Evolutionary conservation across 441 rosid genomes (phyloP).

Genomic region (Adansonia madagascariensis): DNA sequence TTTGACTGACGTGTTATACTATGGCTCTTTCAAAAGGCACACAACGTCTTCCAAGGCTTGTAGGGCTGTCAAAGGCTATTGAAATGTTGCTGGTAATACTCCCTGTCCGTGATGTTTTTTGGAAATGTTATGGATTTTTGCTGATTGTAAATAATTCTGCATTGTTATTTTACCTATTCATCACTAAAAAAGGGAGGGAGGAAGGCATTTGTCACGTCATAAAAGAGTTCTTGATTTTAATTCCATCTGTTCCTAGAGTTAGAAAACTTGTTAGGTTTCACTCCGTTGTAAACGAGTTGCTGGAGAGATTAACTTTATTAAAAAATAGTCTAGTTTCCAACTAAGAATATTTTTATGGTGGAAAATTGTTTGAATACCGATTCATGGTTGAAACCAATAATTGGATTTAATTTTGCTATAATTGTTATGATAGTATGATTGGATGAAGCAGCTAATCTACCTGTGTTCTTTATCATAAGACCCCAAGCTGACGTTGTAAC

Average conservation of each 20-base stretch:
- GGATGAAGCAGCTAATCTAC: background rate
- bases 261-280: background rate
- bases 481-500: no score
- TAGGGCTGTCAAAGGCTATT: conserved; percentile 83
- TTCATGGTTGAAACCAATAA: background rate
- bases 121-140: no score
- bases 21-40: conserved; percentile 61
- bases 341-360: background rate
- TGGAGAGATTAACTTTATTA: background rate
- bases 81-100: conserved; percentile 84
- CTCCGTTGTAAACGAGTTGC: background rate
- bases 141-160: no score
- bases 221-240: background rate
- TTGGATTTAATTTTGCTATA: conserved; percentile 3
- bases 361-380: background rate
- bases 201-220: background rate
- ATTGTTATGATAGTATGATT: background rate
- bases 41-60: conserved; percentile 93
- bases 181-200: background rate
- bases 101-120: background rate
- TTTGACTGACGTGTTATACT: conserved; percentile 24
- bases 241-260: background rate
- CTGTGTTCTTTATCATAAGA: background rate
- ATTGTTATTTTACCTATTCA: no score
- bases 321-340: background rate